A percentile compares a stretch with the other conserved stretches of the same genome.
Conservation (phyloP, 805 yeast genomes). For the Myxozyma neotropica region DNA sequence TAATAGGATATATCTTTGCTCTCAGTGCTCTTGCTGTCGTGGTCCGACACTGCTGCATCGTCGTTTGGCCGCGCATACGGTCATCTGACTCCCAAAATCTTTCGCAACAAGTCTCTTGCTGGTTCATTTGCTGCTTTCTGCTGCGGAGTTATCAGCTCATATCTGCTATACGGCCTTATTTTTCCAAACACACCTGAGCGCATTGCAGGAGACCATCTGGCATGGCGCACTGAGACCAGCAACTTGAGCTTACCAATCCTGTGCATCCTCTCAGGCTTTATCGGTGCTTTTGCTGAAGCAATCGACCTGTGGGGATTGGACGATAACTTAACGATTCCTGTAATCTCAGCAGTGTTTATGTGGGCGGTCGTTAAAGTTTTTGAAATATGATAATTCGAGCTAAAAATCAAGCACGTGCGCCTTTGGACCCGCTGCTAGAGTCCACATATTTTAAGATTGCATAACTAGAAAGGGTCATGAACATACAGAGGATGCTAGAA, state of each 20-base stretch:
- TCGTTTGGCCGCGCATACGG: slow-evolving; percentile 89
- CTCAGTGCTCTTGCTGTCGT: slow-evolving; percentile 78
- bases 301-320: slow-evolving; percentile 76
- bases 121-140: slow-evolving; percentile 86
- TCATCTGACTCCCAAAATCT: slow-evolving; percentile 74
- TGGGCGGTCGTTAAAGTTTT: slow-evolving; percentile 49
- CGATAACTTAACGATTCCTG: slow-evolving; percentile 94
- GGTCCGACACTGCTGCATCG: slow-evolving; percentile 98
- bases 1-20: slow-evolving; percentile 73
- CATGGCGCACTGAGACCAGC: slow-evolving; percentile 68
- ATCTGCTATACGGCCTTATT: slow-evolving; percentile 69
- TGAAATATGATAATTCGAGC: neutral
- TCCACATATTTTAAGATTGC: neutral
- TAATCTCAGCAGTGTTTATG: slow-evolving; percentile 71
- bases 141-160: slow-evolving; percentile 69
- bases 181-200: slow-evolving; percentile 51
- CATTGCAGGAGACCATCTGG: slow-evolving; percentile 46
- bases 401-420: neutral
- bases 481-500: no score
- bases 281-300: slow-evolving; percentile 87
- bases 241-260: slow-evolving; percentile 54
- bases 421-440: neutral
- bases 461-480: no score
- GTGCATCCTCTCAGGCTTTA: slow-evolving; percentile 69
- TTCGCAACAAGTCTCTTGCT: slow-evolving; percentile 78